Percentiles rank a stretch among this genome's conserved stretches.
Evolutionary conservation across 2,329 filamentous ascomycete species (phyloP).

Genomic region (Emmonsiellopsis sp.): DNA sequence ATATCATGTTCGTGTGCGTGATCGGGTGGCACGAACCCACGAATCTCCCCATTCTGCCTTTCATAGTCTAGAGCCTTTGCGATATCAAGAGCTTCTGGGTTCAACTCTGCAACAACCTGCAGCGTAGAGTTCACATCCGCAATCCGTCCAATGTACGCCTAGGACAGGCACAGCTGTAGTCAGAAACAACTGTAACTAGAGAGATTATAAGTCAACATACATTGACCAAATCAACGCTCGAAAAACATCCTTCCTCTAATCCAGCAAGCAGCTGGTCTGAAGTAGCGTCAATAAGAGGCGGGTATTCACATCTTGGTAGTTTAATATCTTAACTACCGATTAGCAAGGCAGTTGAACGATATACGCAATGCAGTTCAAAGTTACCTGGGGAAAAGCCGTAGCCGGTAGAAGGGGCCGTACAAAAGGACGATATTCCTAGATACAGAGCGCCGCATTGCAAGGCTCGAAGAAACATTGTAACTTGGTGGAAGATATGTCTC

Average conservation of each 20-base stretch:
- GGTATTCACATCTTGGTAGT: constrained; percentile 5
- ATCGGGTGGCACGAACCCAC: constrained; percentile 29
- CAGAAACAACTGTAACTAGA: not conserved
- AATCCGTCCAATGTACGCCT: constrained; percentile 44
- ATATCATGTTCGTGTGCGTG: not conserved
- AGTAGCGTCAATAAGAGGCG: constrained; percentile 41
- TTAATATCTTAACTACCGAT: not conserved
- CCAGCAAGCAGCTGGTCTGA: constrained; percentile 42
- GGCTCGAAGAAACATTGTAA: not conserved
- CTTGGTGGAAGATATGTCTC: too few relatives aligned
- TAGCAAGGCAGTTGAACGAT: not conserved
- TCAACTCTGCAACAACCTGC: constrained; percentile 45
- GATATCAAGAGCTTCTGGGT: constrained; percentile 45
- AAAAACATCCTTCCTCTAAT: constrained; percentile 40
- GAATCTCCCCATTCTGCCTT: constrained; percentile 35
- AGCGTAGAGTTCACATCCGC: constrained; percentile 44
- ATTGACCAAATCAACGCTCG: constrained; percentile 47
- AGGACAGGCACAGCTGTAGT: not conserved
- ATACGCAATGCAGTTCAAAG: not conserved
- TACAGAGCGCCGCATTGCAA: not conserved
- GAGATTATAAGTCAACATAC: constrained; percentile 11
- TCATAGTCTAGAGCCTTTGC: constrained; percentile 40
- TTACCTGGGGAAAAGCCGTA: not conserved
- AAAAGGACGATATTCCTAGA: not conserved
- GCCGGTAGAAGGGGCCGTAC: not conserved